Conservation (phyloP, 192 early-diverging fungal species). For the Backusella sp. region DNA sequence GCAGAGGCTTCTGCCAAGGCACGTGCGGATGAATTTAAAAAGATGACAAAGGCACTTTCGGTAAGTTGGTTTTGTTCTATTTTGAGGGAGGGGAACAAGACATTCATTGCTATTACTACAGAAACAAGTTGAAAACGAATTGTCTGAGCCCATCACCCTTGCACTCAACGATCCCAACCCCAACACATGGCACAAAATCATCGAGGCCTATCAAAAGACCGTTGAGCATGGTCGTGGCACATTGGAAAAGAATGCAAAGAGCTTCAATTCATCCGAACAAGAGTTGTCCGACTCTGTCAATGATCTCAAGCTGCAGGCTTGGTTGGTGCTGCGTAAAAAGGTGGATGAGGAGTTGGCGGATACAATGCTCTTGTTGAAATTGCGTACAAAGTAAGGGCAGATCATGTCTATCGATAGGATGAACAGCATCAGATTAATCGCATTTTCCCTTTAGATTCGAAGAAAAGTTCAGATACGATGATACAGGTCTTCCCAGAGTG, state of each 20-base stretch:
- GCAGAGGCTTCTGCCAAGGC: conserved; percentile 54
- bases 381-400: conserved; percentile 57
- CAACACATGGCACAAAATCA: conserved; percentile 73
- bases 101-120: neutral
- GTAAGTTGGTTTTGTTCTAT: conserved; percentile 11
- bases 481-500: conserved; percentile 86
- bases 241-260: conserved; percentile 51
- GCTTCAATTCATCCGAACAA: conserved; percentile 52
- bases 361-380: conserved; percentile 76
- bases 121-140: conserved; percentile 51
- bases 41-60: conserved; percentile 58
- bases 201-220: conserved; percentile 57
- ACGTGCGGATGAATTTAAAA: conserved; percentile 64
- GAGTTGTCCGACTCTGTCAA: conserved; percentile 52
- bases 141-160: conserved; percentile 71
- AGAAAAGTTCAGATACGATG: conserved; percentile 93
- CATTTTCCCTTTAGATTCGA: conserved; percentile 61
- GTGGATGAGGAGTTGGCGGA: conserved; percentile 84
- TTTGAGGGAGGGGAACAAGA: neutral
- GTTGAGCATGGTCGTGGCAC: conserved; percentile 52
- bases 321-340: conserved; percentile 70
- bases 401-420: too few relatives aligned
- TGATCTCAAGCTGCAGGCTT: conserved; percentile 64
- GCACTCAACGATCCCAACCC: conserved; percentile 64
- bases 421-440: too few relatives aligned